A percentile compares a stretch with the other conserved stretches of the same genome.
Evolutionary conservation across 139 green algal species (phyloP).

Genomic region (Pycnococcus provasolii): DNA sequence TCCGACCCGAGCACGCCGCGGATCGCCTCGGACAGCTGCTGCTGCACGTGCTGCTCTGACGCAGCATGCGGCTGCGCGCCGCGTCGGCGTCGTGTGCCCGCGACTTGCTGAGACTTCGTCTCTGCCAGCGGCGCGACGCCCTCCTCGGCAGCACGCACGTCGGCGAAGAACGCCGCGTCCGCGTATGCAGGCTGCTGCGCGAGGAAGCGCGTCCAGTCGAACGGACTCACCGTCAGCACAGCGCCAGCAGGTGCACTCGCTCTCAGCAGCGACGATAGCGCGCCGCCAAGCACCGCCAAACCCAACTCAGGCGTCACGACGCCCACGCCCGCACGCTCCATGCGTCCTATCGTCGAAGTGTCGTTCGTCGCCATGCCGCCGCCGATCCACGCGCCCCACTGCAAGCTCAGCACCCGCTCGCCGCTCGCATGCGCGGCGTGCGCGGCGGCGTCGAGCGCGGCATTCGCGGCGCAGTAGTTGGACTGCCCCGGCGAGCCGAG

Average conservation of each 20-base stretch:
- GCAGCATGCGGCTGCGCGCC: not conserved
- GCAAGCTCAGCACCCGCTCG: slow-evolving; percentile 24
- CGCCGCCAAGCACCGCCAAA: slow-evolving; percentile 11
- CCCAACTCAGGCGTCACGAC: slow-evolving; percentile 42
- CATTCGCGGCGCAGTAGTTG: slow-evolving; percentile 31
- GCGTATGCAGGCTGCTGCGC: not conserved
- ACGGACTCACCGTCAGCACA: not conserved
- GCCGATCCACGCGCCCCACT: slow-evolving; percentile 40
- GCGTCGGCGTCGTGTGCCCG: not conserved
- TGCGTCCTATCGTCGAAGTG: slow-evolving; percentile 31
- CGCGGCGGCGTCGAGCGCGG: slow-evolving; percentile 17
- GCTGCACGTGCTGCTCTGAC: not conserved
- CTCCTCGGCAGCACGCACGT: not conserved
- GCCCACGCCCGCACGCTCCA: slow-evolving; percentile 50
- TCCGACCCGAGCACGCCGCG: slow-evolving; percentile 18
- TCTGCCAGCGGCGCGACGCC: not conserved
- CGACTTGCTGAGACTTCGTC: not conserved
- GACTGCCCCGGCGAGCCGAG: slow-evolving; percentile 31
- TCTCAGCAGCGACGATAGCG: not conserved
- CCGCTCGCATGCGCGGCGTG: slow-evolving; percentile 7
- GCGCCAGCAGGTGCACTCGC: too few relatives aligned
- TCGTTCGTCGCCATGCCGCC: slow-evolving; percentile 43
- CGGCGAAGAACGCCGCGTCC: not conserved
- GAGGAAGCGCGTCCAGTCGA: slow-evolving; percentile 2
- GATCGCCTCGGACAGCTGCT: not conserved